Base-by-base conservation (phyloP, 768 basidiomycete species). In the Cystobasidium ongulense region DNA sequence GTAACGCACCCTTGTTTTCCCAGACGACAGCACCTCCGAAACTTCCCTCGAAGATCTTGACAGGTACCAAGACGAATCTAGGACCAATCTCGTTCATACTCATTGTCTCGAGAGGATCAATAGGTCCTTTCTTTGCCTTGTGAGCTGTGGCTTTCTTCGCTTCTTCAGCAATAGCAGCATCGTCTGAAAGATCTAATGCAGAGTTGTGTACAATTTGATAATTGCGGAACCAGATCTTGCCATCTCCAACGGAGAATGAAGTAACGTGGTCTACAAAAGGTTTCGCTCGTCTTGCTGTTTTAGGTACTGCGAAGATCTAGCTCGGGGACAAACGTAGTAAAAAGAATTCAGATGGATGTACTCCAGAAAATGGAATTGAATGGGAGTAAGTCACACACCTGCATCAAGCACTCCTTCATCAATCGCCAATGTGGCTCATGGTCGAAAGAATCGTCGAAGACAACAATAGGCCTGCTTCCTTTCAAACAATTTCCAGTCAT, bases 401-500 rank as follows among this genome's bases (percentile, higher is more conserved):
- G 92, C 13, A 90, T 92, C 80, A 95, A 91, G 64, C 98, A 83
- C 83, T 99, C 96, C 83, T 94, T 97, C 73, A 89, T 79, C 94
- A 81, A 75, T 85, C 86, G 39, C 88, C 90, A 88, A 89, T 93
- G 82, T 90, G 92, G 65, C 86, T 71, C 89, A 64, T 90, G 87
- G 57, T 97, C 92, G 81, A 96, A 98, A 52, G 84, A 86, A 74
- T 88, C 86, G 82, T 96, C 94, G 80, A 99, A 99, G 80, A 90
- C 91, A 76, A 98, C 82, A 67, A 98, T 83, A 3, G 94, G 95
- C 66, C 96, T 84, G 79, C 90, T 91, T 21, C 96, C 96, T 82
- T 95, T 96, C 77, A 99, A 82, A 81, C 96, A 99, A 81, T 99
- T 98, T 36, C 96, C 96, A 7, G 93, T 95, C 94, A 99, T 90